Evolutionary conservation across 495 filamentous ascomycete species (phyloP).

Genomic region (Daldinia vernicosa): DNA sequence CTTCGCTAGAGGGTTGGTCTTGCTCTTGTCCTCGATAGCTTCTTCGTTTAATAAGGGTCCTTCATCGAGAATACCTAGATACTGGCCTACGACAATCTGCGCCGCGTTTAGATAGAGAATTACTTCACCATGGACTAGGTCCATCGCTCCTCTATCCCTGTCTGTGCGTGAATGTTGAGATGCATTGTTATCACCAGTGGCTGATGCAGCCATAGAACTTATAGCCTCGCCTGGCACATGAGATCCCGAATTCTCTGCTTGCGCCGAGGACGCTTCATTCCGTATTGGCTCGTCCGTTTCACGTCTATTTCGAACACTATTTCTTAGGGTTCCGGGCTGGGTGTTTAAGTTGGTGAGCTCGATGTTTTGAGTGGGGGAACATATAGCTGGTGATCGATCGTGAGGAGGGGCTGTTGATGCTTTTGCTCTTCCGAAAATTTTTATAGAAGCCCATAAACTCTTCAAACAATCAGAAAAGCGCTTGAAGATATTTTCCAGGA

Average conservation of each 20-base stretch:
- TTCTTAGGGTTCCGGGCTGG: not conserved
- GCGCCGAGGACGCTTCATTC: no score
- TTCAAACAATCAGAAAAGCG: not conserved
- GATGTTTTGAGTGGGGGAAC: not conserved
- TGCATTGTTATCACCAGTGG: not conserved
- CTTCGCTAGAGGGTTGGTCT: not conserved
- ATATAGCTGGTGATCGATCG: not conserved
- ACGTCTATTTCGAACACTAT: not conserved
- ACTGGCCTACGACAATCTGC: not conserved
- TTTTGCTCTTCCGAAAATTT: not conserved
- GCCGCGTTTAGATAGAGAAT: not conserved
- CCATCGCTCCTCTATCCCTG: not conserved
- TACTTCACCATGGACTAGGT: not conserved
- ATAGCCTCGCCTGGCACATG: not conserved
- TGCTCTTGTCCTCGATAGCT: slow-evolving; percentile 2
- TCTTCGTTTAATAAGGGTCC: not conserved
- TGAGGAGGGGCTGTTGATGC: not conserved
- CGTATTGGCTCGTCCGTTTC: not conserved
- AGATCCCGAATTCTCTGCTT: not conserved
- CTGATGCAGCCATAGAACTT: not conserved
- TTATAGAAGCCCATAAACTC: not conserved
- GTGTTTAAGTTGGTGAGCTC: not conserved
- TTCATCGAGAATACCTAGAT: not conserved
- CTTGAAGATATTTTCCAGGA: not conserved
- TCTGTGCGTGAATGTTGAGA: not conserved